Evolutionary conservation across 768 basidiomycete species (phyloP), one percentile per base, ranked within the genome.

Genomic region (Lyophyllum shimeji): DNA sequence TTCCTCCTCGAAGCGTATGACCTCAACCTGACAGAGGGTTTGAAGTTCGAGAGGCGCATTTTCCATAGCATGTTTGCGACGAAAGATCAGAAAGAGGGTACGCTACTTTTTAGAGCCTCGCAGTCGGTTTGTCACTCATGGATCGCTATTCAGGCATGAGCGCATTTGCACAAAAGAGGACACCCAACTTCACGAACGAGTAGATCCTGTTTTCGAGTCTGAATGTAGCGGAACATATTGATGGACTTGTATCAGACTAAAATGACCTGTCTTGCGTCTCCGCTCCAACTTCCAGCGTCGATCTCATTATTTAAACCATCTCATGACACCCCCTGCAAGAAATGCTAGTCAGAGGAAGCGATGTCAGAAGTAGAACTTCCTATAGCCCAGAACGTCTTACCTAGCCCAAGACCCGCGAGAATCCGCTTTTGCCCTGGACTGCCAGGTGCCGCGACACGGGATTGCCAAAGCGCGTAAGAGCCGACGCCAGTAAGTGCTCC

Each of bases 61-160:
- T 98, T 98, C 87, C 90, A 98, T 62, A 79, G 84, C 39, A 74
- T 95, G 56, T 98, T 99, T 64, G 94, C 94, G 4, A 97, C 97
- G 17, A 83, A 87, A 51, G 95, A 96, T 69, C 94, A 95, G 74
- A 95, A 95, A 77, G 95, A 96, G 75, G 95, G 93, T 89, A 63
- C 57, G 88, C 72, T 50, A 21, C 31, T 39, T 39, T 6, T 25
- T 34, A 27, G 7, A 39, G 18, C 55, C 27, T 18, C 56, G 40
- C 29, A 34, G 59, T n/a, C 9, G n/a, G n/a, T 34, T 44, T 55
- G 24, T 23, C 43, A 21, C 20, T 42, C 27, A 44, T 50, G 17
- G 33, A n/a, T 50, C 45, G 23, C 23, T 58, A 42, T 53, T 27
- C 24, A 96, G 95, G 96, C 18, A 99, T 98, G 96, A 69, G 78